Evolutionary conservation across 208 protist species (phyloP).

Genomic region (Zelonia costaricensis): DNA sequence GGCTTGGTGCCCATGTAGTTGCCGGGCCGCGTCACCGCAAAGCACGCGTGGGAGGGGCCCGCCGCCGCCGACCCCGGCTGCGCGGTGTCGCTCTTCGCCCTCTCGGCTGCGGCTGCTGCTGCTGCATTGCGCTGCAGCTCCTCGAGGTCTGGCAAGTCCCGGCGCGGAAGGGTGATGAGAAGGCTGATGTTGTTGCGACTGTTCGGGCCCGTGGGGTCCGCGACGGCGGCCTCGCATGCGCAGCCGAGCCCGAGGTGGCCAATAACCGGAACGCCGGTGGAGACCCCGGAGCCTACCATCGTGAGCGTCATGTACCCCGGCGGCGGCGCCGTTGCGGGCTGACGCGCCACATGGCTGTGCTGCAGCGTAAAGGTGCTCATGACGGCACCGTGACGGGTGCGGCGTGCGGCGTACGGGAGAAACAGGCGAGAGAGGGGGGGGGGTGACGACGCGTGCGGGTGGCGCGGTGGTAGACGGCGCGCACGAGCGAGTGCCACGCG

Average conservation of each 20-base stretch:
- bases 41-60: conserved; percentile 27
- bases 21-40: conserved; percentile 8
- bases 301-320: conserved; percentile 42
- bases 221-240: conserved; percentile 74
- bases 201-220: conserved; percentile 59
- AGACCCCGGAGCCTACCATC: conserved; percentile 84
- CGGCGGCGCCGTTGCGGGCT: conserved; percentile 23
- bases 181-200: conserved; percentile 83
- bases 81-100: neutral
- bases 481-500: no score
- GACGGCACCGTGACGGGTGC: neutral
- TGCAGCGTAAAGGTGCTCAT: conserved; percentile 13
- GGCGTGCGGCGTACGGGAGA: neutral
- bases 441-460: neutral
- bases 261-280: conserved; percentile 83
- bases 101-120: neutral
- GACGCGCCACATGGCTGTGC: conserved; percentile 5
- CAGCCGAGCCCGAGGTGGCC: conserved; percentile 71
- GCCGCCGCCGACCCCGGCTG: neutral
- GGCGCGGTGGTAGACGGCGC: no score
- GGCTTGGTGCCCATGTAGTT: conserved; percentile 39
- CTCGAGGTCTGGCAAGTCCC: conserved; percentile 1
- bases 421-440: neutral
- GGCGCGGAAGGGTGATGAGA: conserved; percentile 60
- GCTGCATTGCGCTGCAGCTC: neutral